Conservation (phyloP, 2,329 filamentous ascomycete species). For the Sphaerulina populicola region DNA sequence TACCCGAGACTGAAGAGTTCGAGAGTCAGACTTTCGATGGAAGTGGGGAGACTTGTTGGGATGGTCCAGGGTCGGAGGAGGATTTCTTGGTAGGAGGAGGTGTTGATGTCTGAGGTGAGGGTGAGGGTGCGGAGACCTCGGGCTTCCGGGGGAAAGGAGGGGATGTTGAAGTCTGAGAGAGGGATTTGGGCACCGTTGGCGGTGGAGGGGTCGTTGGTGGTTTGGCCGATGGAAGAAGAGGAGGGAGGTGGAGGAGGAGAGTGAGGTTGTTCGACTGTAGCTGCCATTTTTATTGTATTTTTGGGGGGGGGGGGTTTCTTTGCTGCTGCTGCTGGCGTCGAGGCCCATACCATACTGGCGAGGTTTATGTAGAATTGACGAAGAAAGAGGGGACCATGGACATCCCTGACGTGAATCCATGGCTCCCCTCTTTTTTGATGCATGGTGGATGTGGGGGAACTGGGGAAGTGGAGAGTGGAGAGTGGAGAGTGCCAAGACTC, state of each 20-base stretch:
- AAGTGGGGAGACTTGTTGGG: conserved; percentile 33
- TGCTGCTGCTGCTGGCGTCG: too few species aligned
- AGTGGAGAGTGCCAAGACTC: too few species aligned
- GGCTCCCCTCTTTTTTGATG: too few species aligned
- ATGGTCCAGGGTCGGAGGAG: conserved; percentile 33
- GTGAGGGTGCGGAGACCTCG: conserved; percentile 40
- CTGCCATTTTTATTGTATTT: neutral
- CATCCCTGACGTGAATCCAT: too few species aligned
- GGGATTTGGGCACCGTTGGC: conserved; percentile 43
- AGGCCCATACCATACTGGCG: too few species aligned
- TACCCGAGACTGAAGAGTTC: conserved; percentile 45
- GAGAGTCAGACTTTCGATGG: conserved; percentile 40
- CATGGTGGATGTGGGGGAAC: too few species aligned
- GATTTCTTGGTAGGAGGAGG: conserved; percentile 39
- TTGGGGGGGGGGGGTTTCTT: too few species aligned
- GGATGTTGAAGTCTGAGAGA: conserved; percentile 40
- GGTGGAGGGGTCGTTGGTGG: conserved; percentile 12
- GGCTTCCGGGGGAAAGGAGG: conserved; percentile 40
- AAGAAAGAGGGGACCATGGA: too few species aligned
- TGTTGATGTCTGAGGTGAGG: conserved; percentile 44
- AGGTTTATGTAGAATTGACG: too few species aligned
- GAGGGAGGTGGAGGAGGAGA: neutral
- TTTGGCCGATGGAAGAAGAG: too few species aligned
- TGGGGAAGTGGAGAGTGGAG: too few species aligned
- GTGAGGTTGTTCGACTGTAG: conserved; percentile 3